phyloP scores from a whole-genome alignment of 306 rosid genomes.

The Pterocarpus santalinus region DNA sequence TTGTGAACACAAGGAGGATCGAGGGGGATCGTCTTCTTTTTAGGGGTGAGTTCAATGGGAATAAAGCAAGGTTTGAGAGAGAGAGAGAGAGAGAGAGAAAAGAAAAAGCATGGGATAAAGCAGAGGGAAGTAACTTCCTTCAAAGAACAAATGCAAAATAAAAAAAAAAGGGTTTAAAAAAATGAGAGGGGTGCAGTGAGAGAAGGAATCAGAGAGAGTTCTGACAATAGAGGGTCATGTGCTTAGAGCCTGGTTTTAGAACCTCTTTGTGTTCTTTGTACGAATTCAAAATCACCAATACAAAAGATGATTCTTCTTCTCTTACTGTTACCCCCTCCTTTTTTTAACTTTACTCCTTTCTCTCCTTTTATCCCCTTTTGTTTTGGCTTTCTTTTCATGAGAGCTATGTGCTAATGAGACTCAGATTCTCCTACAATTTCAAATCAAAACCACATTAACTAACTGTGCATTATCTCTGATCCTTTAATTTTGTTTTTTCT shows the following conservation, averaged over 20 bases:
- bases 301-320: conserved; percentile 89
- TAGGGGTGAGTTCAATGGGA: conserved; percentile 84
- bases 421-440: conserved; percentile 54
- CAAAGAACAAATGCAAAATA: conserved; percentile 76
- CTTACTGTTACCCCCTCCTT: conserved; percentile 40
- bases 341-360: conserved; percentile 50
- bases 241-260: conserved; percentile 74
- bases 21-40: conserved; percentile 85
- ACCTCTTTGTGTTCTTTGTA: conserved; percentile 58
- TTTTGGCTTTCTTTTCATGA: conserved; percentile 47
- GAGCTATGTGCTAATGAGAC: conserved; percentile 46
- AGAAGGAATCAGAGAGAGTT: conserved; percentile 78
- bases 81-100: conserved; percentile 56
- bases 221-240: conserved; percentile 93
- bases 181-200: conserved; percentile 53
- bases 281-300: conserved; percentile 78
- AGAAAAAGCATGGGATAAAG: conserved; percentile 70
- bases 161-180: conserved; percentile 49
- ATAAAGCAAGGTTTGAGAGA: conserved; percentile 70
- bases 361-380: conserved; percentile 47
- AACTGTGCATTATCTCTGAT: conserved; percentile 44
- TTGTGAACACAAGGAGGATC: conserved; percentile 85
- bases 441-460: conserved; percentile 50
- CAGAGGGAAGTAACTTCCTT: conserved; percentile 85
- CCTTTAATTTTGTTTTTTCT: not conserved